A percentile compares a stretch with the other conserved stretches of the same genome.
Evolutionary conservation across 2,329 filamentous ascomycete species (phyloP).

Genomic region (Cordyceps farinosa): DNA sequence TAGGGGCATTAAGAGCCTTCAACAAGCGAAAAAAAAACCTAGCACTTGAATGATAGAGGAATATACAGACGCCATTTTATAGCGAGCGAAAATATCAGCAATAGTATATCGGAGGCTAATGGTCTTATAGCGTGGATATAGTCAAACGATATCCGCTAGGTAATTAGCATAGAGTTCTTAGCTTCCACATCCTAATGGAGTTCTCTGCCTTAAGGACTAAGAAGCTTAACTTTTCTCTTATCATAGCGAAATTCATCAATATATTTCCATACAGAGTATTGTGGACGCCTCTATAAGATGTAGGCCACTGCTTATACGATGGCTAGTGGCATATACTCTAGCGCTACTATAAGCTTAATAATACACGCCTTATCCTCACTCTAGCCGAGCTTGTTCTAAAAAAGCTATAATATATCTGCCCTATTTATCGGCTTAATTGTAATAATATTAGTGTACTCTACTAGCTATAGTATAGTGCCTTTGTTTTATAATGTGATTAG

Average conservation of each 20-base stretch:
- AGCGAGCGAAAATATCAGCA: too few relatives aligned
- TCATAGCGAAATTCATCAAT: slow-evolving; percentile 29
- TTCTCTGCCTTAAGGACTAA: slow-evolving; percentile 25
- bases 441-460: slow-evolving; percentile 16
- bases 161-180: slow-evolving; percentile 28
- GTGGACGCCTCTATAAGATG: slow-evolving; percentile 24
- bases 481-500: slow-evolving; percentile 23
- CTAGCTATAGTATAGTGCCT: slow-evolving; percentile 19
- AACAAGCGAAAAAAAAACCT: too few relatives aligned
- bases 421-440: slow-evolving; percentile 19
- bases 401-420: slow-evolving; percentile 17
- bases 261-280: slow-evolving; percentile 29
- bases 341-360: slow-evolving; percentile 19
- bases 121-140: slow-evolving; percentile 24
- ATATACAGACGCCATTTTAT: too few relatives aligned
- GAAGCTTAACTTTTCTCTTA: slow-evolving; percentile 24
- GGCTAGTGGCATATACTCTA: slow-evolving; percentile 31
- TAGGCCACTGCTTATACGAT: slow-evolving; percentile 31
- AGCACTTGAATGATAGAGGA: too few relatives aligned
- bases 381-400: slow-evolving; percentile 20
- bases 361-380: background rate
- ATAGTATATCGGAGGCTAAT: too few relatives aligned
- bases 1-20: background rate
- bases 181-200: slow-evolving; percentile 25
- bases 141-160: slow-evolving; percentile 34